A percentile compares a stretch with the other conserved stretches of the same genome.
Evolutionary conservation across 495 filamentous ascomycete species (phyloP).

Genomic region (Aspergillus asperescens): DNA sequence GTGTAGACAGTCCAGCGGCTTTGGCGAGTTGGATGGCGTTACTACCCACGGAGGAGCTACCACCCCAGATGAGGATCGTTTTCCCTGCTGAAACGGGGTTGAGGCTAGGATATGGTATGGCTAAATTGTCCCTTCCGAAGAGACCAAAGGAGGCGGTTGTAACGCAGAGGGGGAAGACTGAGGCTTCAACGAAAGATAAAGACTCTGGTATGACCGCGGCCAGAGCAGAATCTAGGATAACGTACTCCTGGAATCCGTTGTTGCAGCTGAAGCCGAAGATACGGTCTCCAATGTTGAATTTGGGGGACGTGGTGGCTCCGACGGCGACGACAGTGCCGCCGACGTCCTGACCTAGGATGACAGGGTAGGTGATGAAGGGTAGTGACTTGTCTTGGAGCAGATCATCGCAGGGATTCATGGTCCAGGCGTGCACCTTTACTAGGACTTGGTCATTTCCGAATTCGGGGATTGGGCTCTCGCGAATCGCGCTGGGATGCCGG

Average conservation of each 20-base stretch:
- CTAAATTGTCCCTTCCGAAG: constrained; percentile 40
- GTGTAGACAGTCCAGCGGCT: constrained; percentile 52
- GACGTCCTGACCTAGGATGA: constrained; percentile 50
- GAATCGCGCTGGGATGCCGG: not conserved
- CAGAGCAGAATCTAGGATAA: constrained; percentile 29
- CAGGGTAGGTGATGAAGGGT: constrained; percentile 31
- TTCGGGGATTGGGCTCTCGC: not conserved
- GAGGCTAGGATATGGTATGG: constrained; percentile 30
- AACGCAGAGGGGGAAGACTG: constrained; percentile 50
- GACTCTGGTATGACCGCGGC: constrained; percentile 41
- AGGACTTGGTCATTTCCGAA: not conserved
- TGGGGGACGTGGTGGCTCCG: constrained; percentile 34
- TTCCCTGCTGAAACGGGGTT: constrained; percentile 24
- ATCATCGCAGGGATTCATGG: not conserved
- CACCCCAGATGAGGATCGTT: constrained; percentile 57
- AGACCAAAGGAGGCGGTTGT: constrained; percentile 51
- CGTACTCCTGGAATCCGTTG: constrained; percentile 46
- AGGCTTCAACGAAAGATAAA: constrained; percentile 42
- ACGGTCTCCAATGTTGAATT: constrained; percentile 39
- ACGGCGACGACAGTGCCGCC: constrained; percentile 48
- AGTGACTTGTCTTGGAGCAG: not conserved
- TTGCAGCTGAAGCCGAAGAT: constrained; percentile 17
- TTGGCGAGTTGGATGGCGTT: constrained; percentile 54
- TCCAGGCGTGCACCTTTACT: not conserved
- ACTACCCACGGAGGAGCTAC: constrained; percentile 51